These are phyloP conservation scores for Rhododendron molle DNA, from an alignment of 148 eudicot species.

Conservation along the genomic window DNA sequence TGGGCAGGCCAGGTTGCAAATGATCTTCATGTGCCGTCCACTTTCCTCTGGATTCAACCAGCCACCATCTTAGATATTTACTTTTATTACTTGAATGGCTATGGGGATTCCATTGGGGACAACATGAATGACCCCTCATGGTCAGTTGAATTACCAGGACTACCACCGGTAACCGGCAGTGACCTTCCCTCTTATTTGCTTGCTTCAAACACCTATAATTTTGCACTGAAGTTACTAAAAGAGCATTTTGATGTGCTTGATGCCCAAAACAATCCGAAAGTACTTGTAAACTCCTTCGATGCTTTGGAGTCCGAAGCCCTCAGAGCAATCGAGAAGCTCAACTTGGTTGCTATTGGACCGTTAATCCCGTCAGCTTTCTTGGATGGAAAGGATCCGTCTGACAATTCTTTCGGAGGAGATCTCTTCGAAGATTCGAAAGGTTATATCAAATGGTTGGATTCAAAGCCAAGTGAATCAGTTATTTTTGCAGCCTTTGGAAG, in stretches of 20 bases:
- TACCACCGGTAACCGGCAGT: no score
- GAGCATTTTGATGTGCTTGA: constrained; percentile 6
- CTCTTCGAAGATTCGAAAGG: constrained; percentile 13
- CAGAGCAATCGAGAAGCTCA: not conserved
- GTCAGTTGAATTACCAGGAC: no score
- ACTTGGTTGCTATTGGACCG: not conserved
- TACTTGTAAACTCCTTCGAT: not conserved
- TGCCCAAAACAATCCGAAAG: not conserved
- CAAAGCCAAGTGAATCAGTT: constrained; percentile 22
- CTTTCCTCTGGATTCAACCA: constrained; percentile 31
- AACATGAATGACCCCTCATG: no score
- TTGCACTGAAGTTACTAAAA: constrained; percentile 16
- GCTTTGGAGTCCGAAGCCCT: not conserved
- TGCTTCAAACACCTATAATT: no score
- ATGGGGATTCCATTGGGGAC: no score
- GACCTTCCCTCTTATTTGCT: no score
- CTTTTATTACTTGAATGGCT: constrained; percentile 19
- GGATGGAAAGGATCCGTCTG: not conserved
- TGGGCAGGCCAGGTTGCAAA: constrained; percentile 48
- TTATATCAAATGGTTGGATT: constrained; percentile 35
- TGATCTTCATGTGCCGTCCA: constrained; percentile 30
- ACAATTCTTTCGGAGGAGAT: constrained; percentile 3
- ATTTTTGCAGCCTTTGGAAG: no score
- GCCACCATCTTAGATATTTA: constrained; percentile 35
- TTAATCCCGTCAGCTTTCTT: not conserved